phyloP scores from a whole-genome alignment of 495 filamentous ascomycete species.

The Neurospora tetrasperma region DNA sequence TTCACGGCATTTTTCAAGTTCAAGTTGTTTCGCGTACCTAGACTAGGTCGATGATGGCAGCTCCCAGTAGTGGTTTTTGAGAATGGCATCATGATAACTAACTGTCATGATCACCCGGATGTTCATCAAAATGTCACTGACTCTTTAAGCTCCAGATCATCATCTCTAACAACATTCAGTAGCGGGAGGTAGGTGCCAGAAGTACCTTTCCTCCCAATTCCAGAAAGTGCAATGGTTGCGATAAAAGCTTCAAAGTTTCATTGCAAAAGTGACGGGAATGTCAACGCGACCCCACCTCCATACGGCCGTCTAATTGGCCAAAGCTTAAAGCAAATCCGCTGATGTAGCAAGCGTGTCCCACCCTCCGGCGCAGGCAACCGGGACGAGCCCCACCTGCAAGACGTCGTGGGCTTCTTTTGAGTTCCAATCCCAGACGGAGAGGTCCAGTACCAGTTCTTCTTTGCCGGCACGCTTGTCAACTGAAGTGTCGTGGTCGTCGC shows the following conservation, averaged over 20 bases:
- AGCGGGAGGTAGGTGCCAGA: too few relatives aligned
- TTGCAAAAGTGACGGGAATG: neutral
- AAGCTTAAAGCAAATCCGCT: neutral
- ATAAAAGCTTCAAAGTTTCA: neutral
- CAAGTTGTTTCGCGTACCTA: neutral
- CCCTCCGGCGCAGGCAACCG: neutral
- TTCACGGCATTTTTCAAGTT: neutral
- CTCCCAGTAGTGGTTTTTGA: neutral
- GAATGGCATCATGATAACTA: neutral
- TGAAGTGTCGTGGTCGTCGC: neutral
- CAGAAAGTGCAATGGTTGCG: neutral
- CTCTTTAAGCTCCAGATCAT: neutral
- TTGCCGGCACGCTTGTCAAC: too few relatives aligned
- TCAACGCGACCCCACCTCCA: neutral
- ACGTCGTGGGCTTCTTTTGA: neutral
- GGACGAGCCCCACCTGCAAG: neutral
- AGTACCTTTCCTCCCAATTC: neutral
- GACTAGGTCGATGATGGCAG: neutral
- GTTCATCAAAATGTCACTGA: neutral
- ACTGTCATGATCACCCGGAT: neutral
- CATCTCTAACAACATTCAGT: neutral
- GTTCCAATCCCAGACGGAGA: neutral
- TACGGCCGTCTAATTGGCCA: neutral
- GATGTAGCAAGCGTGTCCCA: neutral
- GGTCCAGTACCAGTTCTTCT: neutral